Evolutionary conservation across 345 rosid species (phyloP).

Genomic region (Camelina laxa): DNA sequence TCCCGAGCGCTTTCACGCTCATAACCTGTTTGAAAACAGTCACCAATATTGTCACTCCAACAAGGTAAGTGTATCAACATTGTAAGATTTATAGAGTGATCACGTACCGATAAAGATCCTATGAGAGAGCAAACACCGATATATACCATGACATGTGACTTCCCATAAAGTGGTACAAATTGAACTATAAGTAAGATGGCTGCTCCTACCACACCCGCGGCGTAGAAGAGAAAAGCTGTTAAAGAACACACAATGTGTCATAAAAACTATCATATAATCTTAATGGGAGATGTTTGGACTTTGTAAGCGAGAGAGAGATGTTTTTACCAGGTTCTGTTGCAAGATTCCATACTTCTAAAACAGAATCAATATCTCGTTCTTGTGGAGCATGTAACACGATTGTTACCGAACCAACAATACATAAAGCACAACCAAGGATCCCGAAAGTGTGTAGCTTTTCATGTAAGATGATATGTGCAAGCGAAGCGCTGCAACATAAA

Average conservation of each 20-base stretch:
- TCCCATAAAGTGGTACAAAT: constrained; percentile 72
- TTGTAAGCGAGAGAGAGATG: background rate
- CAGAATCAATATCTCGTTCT: constrained; percentile 80
- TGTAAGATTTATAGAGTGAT: constrained; percentile 11
- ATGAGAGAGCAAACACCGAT: constrained; percentile 88
- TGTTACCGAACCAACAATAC: constrained; percentile 87
- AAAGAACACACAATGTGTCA: constrained; percentile 22
- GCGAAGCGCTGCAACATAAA: constrained; percentile 64
- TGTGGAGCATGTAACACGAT: constrained; percentile 92
- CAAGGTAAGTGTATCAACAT: background rate
- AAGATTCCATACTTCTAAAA: constrained; percentile 85
- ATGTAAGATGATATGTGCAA: constrained; percentile 75
- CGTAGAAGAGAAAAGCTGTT: constrained; percentile 79
- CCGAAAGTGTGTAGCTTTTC: constrained; percentile 81
- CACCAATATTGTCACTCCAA: background rate
- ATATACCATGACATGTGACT: constrained; percentile 84
- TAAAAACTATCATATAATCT: background rate
- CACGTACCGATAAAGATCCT: constrained; percentile 82
- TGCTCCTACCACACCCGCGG: constrained; percentile 71
- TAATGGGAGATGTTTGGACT: background rate
- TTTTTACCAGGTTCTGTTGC: constrained; percentile 85
- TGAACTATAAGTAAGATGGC: constrained; percentile 65
- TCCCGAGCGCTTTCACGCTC: constrained; percentile 73
- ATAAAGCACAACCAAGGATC: constrained; percentile 80
- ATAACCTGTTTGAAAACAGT: constrained; percentile 51